These are phyloP conservation scores for Purpureocillium lavendulum DNA, from an alignment of 2,329 filamentous ascomycete species.

Conservation along the genomic window DNA sequence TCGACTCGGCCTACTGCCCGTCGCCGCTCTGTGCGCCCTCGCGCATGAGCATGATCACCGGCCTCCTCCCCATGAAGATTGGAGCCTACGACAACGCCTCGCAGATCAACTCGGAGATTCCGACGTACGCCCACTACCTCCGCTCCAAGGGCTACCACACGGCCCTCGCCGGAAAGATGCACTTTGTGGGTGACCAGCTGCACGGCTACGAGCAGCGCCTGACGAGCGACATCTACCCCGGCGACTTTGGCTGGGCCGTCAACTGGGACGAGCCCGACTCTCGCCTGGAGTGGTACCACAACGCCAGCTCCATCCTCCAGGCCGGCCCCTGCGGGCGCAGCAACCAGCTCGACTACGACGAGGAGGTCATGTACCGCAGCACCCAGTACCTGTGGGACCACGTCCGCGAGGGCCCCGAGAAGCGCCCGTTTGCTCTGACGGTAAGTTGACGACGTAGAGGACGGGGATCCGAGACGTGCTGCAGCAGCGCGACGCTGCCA, in stretches of 20 bases:
- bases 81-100: slow-evolving; percentile 87
- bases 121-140: slow-evolving; percentile 89
- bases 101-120: slow-evolving; percentile 73
- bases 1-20: slow-evolving; percentile 90
- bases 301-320: slow-evolving; percentile 86
- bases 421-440: slow-evolving; percentile 78
- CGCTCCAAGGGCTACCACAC: slow-evolving; percentile 82
- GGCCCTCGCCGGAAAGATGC: slow-evolving; percentile 90
- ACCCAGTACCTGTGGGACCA: slow-evolving; percentile 87
- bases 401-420: slow-evolving; percentile 66
- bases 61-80: slow-evolving; percentile 85
- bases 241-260: slow-evolving; percentile 88
- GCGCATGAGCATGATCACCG: slow-evolving; percentile 90
- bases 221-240: slow-evolving; percentile 93
- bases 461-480: neutral
- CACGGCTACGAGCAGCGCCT: slow-evolving; percentile 89
- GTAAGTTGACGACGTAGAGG: slow-evolving; percentile 20
- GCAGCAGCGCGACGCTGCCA: no score
- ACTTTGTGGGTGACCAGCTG: slow-evolving; percentile 90
- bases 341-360: slow-evolving; percentile 93
- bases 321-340: slow-evolving; percentile 82
- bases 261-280: slow-evolving; percentile 89
- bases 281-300: slow-evolving; percentile 91
- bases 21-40: slow-evolving; percentile 88
- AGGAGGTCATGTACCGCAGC: slow-evolving; percentile 90